Evolutionary conservation across 305 asterid species (phyloP), one percentile per base, ranked within the genome.

Genomic region (Salvia sclarea): DNA sequence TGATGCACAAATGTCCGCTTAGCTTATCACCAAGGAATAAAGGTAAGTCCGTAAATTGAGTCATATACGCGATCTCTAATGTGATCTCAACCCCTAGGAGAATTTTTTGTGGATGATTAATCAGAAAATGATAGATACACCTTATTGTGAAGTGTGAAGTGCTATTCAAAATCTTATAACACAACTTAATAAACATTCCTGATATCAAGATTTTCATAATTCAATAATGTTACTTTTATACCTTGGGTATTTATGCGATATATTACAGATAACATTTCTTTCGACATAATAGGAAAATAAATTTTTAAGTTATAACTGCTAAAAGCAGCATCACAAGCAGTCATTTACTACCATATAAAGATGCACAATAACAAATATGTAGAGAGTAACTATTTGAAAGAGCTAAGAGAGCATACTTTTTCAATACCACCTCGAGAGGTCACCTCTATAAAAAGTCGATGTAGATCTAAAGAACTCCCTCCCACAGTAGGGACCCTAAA

Each of bases 361-460:
- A 64, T 28, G 20, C 28, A 22, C 53, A 72, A 30, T 16, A 35
- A 58, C 24, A 47, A 28, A 49, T 66, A 20, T 54, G 48, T 68
- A 48, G 40, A 35, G 41, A 33, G 33, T 47, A 66, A 63, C 43
- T 10, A 33, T 11, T 17, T 9, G 3, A 28, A 50, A 52, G 50
- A 24, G 35, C 25, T 55, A 44, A 61, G 68, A 78, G 62, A 16
- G 44, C 80, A 69, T 86, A 91, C 96, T 88, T 91, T 91, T 77
- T 88, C 92, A 72, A 94, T 83, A 69, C 98, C 98, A 55, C 98
- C 96, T 41, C 95, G 92, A 45, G 96, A 79, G 54, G 97, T 89
- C 74, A 89, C 98, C 85, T 91, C 96, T 66, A 89, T 49, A 68
- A 93, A 93, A 33, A 93, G 95, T 55, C 75, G 90, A 70, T 91